phyloP scores from a whole-genome alignment of 169 alveolate species.

The Plasmodium falciparum region DNA sequence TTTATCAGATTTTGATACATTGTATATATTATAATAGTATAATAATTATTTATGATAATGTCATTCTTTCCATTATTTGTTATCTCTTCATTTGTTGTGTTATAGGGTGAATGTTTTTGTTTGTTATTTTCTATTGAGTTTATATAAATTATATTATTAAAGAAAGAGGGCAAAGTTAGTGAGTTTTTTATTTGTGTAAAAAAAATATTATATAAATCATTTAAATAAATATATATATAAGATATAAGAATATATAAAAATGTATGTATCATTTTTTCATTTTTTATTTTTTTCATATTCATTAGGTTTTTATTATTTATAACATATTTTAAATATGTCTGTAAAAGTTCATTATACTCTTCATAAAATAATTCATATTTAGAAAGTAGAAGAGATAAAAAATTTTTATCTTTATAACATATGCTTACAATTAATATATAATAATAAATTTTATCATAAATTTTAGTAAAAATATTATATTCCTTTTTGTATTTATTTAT shows the following conservation, averaged over 20 bases:
- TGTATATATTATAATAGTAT: not conserved
- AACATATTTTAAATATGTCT: conserved; percentile 52
- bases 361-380: conserved; percentile 46
- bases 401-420: conserved; percentile 62
- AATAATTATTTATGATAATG: not conserved
- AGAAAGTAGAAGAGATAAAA: conserved; percentile 41
- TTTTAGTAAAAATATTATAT: conserved; percentile 24
- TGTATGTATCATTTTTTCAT: conserved; percentile 58
- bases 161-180: conserved; percentile 56
- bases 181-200: conserved; percentile 55
- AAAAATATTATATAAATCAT: conserved; percentile 54
- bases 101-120: not conserved
- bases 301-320: conserved; percentile 37
- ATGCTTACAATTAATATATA: conserved; percentile 57
- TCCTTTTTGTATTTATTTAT: conserved; percentile 8
- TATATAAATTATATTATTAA: conserved; percentile 65
- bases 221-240: conserved; percentile 54
- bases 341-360: conserved; percentile 44
- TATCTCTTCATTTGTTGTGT: not conserved
- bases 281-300: conserved; percentile 55
- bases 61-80: not conserved
- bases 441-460: conserved; percentile 53
- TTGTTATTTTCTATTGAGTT: too few relatives aligned
- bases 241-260: conserved; percentile 56
- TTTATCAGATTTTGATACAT: conserved; percentile 22